Evolutionary conservation across 2,329 filamentous ascomycete genomes (phyloP), one percentile per base, ranked within the genome.

Genomic region (Aspergillus arachidicola): DNA sequence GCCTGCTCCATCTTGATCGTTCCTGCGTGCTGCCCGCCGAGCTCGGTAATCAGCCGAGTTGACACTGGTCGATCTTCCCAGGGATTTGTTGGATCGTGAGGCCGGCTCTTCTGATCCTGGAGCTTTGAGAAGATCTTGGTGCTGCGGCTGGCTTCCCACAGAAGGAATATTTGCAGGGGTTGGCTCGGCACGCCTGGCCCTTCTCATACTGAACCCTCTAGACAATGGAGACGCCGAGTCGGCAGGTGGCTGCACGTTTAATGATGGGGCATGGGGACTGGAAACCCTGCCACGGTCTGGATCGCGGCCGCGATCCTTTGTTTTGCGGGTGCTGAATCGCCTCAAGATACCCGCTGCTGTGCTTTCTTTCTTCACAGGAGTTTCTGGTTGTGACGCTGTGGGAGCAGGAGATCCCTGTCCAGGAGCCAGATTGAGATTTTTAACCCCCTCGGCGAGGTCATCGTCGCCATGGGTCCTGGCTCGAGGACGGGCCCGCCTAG

Each of bases 401-500:
- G 86, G 72, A 69, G 86, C 71, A 69, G 84, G 76, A 62, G 84
- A 78, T 45, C 79, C 75, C 68, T 83, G 75, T 66, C 79, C 75
- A 71, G 84, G 76, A 69, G 81, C 76, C 34, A 88, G 73, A 66
- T 89, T 87, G 23, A 90, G 78, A 68, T 88, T 87, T 77, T 92
- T 90, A 75, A 91, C 80, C 9, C 85, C 85, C 56, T 96, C 92
- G 0, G 89, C 85, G 12, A 92, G 86, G 62, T 99, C 95, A 66
- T 98, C 94, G 77, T 98, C 95, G 19, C 94, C 95, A 73, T 98
- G 94, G 0, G 95, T 98, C 68, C 95, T 87, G 41, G 95, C 93
- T 56, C 95, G 87, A 9, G 94, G 93, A 57, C 95, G 86, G 38
- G 92, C 90, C 64, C 94, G 86, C 51, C 92, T 92, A 50, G 93